Evolutionary conservation across 2,329 filamentous ascomycete species (phyloP).

Genomic region (Xylaria multiplex): DNA sequence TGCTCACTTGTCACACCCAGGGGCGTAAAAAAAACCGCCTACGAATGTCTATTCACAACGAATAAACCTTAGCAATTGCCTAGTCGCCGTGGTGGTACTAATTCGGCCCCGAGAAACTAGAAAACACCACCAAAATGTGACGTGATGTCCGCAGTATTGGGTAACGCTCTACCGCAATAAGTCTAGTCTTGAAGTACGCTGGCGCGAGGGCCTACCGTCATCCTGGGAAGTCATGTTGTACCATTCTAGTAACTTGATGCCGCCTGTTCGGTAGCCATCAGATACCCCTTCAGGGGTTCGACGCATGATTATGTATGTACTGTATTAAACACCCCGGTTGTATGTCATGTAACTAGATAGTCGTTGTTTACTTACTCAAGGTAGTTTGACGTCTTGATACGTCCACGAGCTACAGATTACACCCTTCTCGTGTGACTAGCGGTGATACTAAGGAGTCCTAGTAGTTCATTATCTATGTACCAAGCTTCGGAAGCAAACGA

Average conservation of each 20-base stretch:
- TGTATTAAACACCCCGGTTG: not conserved
- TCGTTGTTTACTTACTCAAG: conserved; percentile 1
- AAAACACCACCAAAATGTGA: not conserved
- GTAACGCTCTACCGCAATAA: not conserved
- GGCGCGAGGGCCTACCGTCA: conserved; percentile 3
- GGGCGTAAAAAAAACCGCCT: not conserved
- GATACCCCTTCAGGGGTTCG: conserved; percentile 4
- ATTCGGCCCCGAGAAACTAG: not conserved
- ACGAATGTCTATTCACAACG: not conserved
- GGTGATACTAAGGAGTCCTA: conserved; percentile 5
- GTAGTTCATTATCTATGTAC: conserved; percentile 4
- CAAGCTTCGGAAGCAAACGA: not conserved
- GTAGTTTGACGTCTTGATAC: conserved; percentile 27
- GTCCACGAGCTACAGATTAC: not conserved
- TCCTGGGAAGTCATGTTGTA: conserved; percentile 7
- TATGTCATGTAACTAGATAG: conserved; percentile 13
- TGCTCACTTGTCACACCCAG: not conserved
- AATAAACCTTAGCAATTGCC: not conserved
- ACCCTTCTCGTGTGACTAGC: conserved; percentile 6
- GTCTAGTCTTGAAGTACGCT: not conserved
- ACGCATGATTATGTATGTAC: conserved; percentile 1
- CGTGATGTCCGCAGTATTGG: not conserved
- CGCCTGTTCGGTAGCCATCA: conserved; percentile 11
- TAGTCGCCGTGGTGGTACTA: not conserved
- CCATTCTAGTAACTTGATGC: not conserved